A percentile compares a stretch with the other conserved stretches of the same genome.
Conservation (phyloP, 1,139 yeast species). For the Wickerhamiella infanticola region DNA sequence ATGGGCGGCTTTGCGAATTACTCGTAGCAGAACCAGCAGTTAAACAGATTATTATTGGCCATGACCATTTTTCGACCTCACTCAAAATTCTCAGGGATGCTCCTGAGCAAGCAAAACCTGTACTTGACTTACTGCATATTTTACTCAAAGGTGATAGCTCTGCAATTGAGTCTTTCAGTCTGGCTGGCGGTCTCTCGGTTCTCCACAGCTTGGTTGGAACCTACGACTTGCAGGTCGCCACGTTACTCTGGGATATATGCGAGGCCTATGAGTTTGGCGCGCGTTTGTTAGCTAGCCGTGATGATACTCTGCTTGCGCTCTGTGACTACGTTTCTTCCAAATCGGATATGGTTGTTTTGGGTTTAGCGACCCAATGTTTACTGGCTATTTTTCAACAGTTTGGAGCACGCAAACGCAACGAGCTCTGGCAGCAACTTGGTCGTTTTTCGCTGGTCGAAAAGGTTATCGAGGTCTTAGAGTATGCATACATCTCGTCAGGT, state of each 20-base stretch:
- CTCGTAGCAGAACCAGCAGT: slow-evolving; percentile 10
- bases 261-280: slow-evolving; percentile 7
- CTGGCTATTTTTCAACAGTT: slow-evolving; percentile 11
- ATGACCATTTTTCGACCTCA: slow-evolving; percentile 7
- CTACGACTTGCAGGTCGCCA: slow-evolving; percentile 1
- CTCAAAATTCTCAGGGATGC: slow-evolving; percentile 1
- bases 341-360: slow-evolving; percentile 4
- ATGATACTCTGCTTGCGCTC: slow-evolving; percentile 10
- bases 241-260: slow-evolving; percentile 1
- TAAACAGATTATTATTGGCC: slow-evolving; percentile 5
- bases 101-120: slow-evolving; percentile 1
- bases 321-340: slow-evolving; percentile 5
- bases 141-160: slow-evolving; percentile 3
- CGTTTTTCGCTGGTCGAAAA: slow-evolving; percentile 8
- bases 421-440: slow-evolving; percentile 14
- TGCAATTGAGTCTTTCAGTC: slow-evolving; percentile 11
- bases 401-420: slow-evolving; percentile 12
- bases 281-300: slow-evolving; percentile 13
- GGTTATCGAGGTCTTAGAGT: slow-evolving; percentile 10
- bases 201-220: slow-evolving; percentile 3
- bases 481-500: neutral
- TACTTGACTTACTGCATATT: slow-evolving; percentile 3
- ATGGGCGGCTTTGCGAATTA: slow-evolving; percentile 12
- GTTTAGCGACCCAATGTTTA: slow-evolving; percentile 4
- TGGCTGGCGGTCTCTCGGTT: slow-evolving; percentile 15